Percentiles rank a stretch among this genome's conserved stretches.
These are phyloP conservation scores for Lachnellula hyalina DNA, from an alignment of 2,329 filamentous ascomycete genomes.

Conservation along the genomic window DNA sequence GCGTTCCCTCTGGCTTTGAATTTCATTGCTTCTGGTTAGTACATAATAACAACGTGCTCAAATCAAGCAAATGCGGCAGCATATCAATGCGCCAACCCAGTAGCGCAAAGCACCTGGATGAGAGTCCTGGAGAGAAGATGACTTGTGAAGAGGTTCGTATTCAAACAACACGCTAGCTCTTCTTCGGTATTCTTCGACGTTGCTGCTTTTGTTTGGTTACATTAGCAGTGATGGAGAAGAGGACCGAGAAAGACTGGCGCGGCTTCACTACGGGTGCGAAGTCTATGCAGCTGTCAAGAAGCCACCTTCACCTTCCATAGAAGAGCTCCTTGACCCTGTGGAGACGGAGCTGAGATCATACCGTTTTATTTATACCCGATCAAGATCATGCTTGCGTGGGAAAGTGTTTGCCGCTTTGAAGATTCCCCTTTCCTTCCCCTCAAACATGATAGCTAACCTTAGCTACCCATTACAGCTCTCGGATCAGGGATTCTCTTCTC, in stretches of 20 bases:
- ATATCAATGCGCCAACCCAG: constrained; percentile 25
- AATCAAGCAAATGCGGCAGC: constrained; percentile 59
- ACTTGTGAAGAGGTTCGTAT: constrained; percentile 36
- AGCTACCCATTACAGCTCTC: constrained; percentile 52
- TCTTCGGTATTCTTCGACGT: constrained; percentile 5
- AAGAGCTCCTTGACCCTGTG: constrained; percentile 23
- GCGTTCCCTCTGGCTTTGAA: constrained; percentile 78
- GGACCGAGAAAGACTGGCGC: constrained; percentile 28
- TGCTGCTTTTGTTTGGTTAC: not conserved
- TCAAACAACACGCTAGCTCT: constrained; percentile 23
- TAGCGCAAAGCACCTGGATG: constrained; percentile 20
- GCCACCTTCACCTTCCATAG: constrained; percentile 44
- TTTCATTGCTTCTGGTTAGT: constrained; percentile 91
- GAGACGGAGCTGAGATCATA: constrained; percentile 84
- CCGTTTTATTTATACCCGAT: constrained; percentile 76
- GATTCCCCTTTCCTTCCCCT: constrained; percentile 31
- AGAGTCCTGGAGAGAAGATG: constrained; percentile 19
- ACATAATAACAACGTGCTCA: constrained; percentile 31
- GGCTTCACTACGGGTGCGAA: constrained; percentile 83
- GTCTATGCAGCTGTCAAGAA: constrained; percentile 43
- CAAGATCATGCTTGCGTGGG: constrained; percentile 99
- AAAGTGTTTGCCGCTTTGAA: constrained; percentile 87
- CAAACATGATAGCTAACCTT: constrained; percentile 39
- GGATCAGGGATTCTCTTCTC: constrained; percentile 80
- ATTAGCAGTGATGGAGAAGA: not conserved